These are phyloP conservation scores for Lipomyces sp. DNA, from an alignment of 805 yeast genomes.

Conservation along the genomic window DNA sequence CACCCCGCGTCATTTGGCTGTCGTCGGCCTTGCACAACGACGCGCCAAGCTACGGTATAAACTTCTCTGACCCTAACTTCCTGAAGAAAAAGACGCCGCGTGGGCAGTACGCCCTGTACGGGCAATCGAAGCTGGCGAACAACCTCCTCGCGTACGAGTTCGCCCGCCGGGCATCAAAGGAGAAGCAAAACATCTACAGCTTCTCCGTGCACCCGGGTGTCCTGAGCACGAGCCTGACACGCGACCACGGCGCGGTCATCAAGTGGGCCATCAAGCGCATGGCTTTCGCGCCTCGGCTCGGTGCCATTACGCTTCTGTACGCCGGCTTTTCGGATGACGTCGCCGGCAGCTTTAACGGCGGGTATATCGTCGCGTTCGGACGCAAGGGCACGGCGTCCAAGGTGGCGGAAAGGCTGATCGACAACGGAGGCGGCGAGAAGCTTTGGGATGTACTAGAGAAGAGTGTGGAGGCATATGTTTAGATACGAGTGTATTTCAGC, in stretches of 20 bases:
- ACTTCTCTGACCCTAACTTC: slow-evolving; percentile 37
- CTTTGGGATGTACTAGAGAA: slow-evolving; percentile 1
- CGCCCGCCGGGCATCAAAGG: background rate
- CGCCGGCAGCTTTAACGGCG: too few species aligned
- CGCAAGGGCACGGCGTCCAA: background rate
- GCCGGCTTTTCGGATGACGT: slow-evolving; percentile 1
- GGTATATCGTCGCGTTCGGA: too few species aligned
- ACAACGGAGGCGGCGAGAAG: background rate
- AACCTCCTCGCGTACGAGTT: slow-evolving; percentile 18
- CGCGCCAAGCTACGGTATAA: slow-evolving; percentile 38
- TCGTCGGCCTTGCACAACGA: slow-evolving; percentile 41
- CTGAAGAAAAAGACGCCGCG: slow-evolving; percentile 27
- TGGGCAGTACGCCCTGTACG: slow-evolving; percentile 34
- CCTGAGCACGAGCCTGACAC: background rate
- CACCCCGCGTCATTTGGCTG: slow-evolving; percentile 45
- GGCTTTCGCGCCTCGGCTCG: slow-evolving; percentile 1
- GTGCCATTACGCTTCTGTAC: background rate
- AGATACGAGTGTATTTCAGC: too few species aligned
- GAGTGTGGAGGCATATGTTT: background rate
- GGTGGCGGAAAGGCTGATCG: background rate
- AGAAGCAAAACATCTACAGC: background rate
- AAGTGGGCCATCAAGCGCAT: background rate
- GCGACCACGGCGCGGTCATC: background rate
- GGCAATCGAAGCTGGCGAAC: slow-evolving; percentile 45
- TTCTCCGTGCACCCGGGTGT: slow-evolving; percentile 8